Percentiles rank a stretch among this genome's conserved stretches.
Evolutionary conservation across 1,284 basidiomycete species (phyloP).

Genomic region (Inonotus obliquus): DNA sequence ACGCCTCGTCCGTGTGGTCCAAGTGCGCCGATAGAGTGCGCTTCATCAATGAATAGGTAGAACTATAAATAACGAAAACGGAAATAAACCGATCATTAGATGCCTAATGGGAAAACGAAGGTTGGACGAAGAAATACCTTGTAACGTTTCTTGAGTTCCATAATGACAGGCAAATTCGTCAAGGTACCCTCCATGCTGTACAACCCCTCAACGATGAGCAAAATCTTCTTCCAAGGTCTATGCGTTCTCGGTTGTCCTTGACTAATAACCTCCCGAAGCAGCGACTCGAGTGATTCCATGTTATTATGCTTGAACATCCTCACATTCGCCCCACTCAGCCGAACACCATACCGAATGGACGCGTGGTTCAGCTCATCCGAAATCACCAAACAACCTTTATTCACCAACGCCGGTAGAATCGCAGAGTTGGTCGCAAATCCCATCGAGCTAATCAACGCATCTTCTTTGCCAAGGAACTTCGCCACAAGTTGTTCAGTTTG

Average conservation of each 20-base stretch:
- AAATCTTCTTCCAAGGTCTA: conserved; percentile 97
- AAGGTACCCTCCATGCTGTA: conserved; percentile 99
- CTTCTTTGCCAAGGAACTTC: conserved; percentile 85
- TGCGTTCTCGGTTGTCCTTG: conserved; percentile 98
- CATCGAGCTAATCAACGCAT: conserved; percentile 90
- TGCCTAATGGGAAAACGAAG: neutral
- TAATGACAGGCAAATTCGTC: conserved; percentile 77
- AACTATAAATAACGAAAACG: conserved; percentile 51
- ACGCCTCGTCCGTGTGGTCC: conserved; percentile 94
- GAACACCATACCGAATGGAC: conserved; percentile 90
- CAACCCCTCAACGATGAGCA: conserved; percentile 92
- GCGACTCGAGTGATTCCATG: conserved; percentile 76
- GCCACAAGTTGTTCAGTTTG: conserved; percentile 87
- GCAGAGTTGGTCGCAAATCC: conserved; percentile 99
- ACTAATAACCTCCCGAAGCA: conserved; percentile 89
- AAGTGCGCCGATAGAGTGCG: conserved; percentile 94
- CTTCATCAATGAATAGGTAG: conserved; percentile 95
- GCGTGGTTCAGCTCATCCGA: conserved; percentile 98
- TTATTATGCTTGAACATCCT: conserved; percentile 98
- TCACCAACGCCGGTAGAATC: conserved; percentile 86
- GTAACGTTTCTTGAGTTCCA: conserved; percentile 93
- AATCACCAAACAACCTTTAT: conserved; percentile 92
- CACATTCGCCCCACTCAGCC: conserved; percentile 86
- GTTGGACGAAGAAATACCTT: conserved; percentile 68
- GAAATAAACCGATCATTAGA: neutral